These are phyloP conservation scores for Fraxinus sp. DNA, from an alignment of 305 asterid species.

Conservation along the genomic window DNA sequence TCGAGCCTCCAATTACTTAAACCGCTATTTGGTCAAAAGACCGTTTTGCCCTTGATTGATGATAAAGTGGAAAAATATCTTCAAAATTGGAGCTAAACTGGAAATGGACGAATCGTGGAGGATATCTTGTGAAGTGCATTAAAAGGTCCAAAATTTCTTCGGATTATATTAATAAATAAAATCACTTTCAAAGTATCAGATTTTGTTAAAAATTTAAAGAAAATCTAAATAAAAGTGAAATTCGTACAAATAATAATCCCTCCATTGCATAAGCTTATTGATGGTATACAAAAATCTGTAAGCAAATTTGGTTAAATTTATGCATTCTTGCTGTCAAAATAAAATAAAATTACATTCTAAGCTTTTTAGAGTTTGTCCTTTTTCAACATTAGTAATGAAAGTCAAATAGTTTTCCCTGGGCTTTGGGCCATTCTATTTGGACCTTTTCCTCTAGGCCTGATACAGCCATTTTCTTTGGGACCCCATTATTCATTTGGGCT, in stretches of 20 bases:
- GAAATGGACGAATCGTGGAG: too few relatives aligned
- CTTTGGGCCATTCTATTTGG: background rate
- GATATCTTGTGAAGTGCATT: too few relatives aligned
- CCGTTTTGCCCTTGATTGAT: background rate
- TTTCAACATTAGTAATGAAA: too few relatives aligned
- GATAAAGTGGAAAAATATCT: background rate
- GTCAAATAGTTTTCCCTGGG: background rate
- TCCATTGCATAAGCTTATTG: background rate
- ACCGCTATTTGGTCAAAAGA: too few relatives aligned
- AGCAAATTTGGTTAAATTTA: background rate
- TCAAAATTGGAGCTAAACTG: background rate
- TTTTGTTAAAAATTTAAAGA: too few relatives aligned
- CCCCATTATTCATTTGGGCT: too few relatives aligned
- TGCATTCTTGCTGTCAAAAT: background rate
- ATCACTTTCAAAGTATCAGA: too few relatives aligned
- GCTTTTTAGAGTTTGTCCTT: background rate
- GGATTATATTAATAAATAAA: too few relatives aligned
- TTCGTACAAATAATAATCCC: background rate
- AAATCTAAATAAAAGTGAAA: background rate
- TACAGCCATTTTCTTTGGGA: too few relatives aligned
- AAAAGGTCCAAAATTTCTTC: too few relatives aligned
- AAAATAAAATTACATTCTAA: too few relatives aligned
- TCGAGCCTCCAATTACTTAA: too few relatives aligned
- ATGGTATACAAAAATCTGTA: background rate
- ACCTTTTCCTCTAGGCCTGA: background rate